A percentile compares a stretch with the other conserved stretches of the same genome.
Conservation (phyloP, 768 basidiomycete species). For the Sporobolomyces pararoseus region DNA sequence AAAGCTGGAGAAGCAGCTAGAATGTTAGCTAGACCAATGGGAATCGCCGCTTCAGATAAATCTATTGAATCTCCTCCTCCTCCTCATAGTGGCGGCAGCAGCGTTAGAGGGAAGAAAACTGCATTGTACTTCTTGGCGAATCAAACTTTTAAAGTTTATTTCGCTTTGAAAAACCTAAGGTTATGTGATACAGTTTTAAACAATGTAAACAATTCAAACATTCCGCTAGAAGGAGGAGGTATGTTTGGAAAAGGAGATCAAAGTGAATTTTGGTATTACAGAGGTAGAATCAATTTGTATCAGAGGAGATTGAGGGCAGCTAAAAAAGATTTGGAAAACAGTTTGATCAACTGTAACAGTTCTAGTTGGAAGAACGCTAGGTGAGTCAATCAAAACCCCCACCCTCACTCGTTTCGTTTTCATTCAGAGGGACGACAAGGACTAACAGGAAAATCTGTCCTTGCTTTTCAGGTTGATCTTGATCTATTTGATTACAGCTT, state of each 20-base stretch:
- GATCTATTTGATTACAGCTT: conserved; percentile 41
- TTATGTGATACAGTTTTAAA: conserved; percentile 45
- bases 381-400: conserved; percentile 21
- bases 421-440: not conserved
- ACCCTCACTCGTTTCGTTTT: not conserved
- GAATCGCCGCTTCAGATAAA: conserved; percentile 41
- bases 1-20: conserved; percentile 38
- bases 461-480: conserved; percentile 43
- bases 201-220: conserved; percentile 36
- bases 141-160: conserved; percentile 44
- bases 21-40: conserved; percentile 35
- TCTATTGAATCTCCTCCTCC: conserved; percentile 4
- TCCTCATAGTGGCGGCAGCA: no score
- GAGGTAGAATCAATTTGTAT: conserved; percentile 43
- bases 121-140: conserved; percentile 46
- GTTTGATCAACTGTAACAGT: conserved; percentile 32
- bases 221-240: conserved; percentile 12
- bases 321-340: conserved; percentile 30
- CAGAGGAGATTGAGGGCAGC: conserved; percentile 42
- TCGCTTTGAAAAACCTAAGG: conserved; percentile 43
- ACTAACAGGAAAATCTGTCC: not conserved
- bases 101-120: conserved; percentile 40
- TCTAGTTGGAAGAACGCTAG: conserved; percentile 23
- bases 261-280: conserved; percentile 42
- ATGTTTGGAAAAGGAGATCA: conserved; percentile 36